phyloP scores from a whole-genome alignment of 2,329 filamentous ascomycete species.

The Didymella pinodella region DNA sequence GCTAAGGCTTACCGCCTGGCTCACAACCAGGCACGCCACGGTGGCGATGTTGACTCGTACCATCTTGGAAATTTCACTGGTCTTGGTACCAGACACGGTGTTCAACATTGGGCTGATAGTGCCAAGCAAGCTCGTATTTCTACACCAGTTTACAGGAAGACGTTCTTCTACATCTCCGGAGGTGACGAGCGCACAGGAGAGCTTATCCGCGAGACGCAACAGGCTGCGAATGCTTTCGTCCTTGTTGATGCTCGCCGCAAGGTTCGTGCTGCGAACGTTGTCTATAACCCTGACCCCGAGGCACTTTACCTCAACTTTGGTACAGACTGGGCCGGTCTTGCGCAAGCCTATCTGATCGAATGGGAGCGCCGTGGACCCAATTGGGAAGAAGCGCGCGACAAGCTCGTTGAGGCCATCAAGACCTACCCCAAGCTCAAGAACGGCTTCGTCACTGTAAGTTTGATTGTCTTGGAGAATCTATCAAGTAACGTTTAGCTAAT shows the following conservation, averaged over 20 bases:
- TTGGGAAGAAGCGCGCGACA: slow-evolving; percentile 61
- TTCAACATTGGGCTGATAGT: slow-evolving; percentile 69
- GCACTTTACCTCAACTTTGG: slow-evolving; percentile 62
- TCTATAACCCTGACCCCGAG: slow-evolving; percentile 53
- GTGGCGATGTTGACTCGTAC: slow-evolving; percentile 69
- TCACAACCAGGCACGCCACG: slow-evolving; percentile 66
- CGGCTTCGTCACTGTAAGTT: slow-evolving; percentile 61
- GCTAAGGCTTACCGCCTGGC: slow-evolving; percentile 66
- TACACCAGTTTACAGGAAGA: slow-evolving; percentile 64
- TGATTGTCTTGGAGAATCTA: too few species aligned
- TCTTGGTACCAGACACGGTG: slow-evolving; percentile 68
- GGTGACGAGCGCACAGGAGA: slow-evolving; percentile 66
- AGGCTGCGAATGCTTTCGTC: slow-evolving; percentile 62
- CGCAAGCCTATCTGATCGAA: slow-evolving; percentile 66
- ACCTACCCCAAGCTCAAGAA: slow-evolving; percentile 65
- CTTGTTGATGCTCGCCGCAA: slow-evolving; percentile 66
- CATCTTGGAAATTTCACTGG: slow-evolving; percentile 66
- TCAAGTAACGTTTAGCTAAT: too few species aligned
- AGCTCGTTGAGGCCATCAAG: slow-evolving; percentile 58
- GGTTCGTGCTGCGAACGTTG: slow-evolving; percentile 62
- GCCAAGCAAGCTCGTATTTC: slow-evolving; percentile 70
- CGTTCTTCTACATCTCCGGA: slow-evolving; percentile 65
- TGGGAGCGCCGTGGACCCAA: slow-evolving; percentile 65
- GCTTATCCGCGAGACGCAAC: slow-evolving; percentile 60
- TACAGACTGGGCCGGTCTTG: slow-evolving; percentile 67